A percentile compares a stretch with the other conserved stretches of the same genome.
Evolutionary conservation across 225 moss, liverwort and hornwort species (phyloP).

Genomic region (Polytrichum commune): DNA sequence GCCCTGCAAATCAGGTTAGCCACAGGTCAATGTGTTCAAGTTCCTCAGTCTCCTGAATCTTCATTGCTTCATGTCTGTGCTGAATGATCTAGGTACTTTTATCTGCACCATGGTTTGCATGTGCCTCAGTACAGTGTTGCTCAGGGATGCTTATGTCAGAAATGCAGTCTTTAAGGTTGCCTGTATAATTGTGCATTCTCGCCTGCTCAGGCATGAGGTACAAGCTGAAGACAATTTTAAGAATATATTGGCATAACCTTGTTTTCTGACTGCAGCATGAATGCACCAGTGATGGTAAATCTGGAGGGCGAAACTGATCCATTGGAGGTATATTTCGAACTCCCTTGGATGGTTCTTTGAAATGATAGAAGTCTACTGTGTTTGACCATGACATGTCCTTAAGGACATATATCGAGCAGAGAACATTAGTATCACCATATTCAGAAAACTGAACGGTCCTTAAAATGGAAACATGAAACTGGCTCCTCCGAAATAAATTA

Average conservation of each 20-base stretch:
- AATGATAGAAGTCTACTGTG: too few relatives aligned
- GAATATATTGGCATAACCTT: too few relatives aligned
- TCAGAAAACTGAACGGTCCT: too few relatives aligned
- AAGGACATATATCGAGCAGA: too few relatives aligned
- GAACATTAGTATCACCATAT: too few relatives aligned
- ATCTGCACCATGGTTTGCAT: too few relatives aligned
- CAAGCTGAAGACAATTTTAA: neutral
- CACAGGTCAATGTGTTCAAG: neutral
- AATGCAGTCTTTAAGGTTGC: too few relatives aligned
- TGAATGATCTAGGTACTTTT: too few relatives aligned
- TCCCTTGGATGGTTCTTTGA: neutral
- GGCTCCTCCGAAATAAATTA: too few relatives aligned
- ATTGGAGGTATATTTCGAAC: slow-evolving; percentile 59
- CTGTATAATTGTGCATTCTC: too few relatives aligned
- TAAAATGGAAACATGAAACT: too few relatives aligned
- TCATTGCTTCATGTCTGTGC: neutral
- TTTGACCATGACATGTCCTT: too few relatives aligned
- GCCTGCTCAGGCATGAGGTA: neutral
- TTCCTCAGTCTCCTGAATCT: neutral
- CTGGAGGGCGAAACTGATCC: slow-evolving; percentile 99
- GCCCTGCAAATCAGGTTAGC: slow-evolving; percentile 91
- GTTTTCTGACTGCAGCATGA: slow-evolving; percentile 60
- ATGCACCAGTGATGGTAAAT: slow-evolving; percentile 99
- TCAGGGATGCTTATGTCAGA: neutral
- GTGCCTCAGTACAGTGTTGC: neutral